Evolutionary conservation across 2,329 filamentous ascomycete genomes (phyloP).

Genomic region (Monilinia polystroma): DNA sequence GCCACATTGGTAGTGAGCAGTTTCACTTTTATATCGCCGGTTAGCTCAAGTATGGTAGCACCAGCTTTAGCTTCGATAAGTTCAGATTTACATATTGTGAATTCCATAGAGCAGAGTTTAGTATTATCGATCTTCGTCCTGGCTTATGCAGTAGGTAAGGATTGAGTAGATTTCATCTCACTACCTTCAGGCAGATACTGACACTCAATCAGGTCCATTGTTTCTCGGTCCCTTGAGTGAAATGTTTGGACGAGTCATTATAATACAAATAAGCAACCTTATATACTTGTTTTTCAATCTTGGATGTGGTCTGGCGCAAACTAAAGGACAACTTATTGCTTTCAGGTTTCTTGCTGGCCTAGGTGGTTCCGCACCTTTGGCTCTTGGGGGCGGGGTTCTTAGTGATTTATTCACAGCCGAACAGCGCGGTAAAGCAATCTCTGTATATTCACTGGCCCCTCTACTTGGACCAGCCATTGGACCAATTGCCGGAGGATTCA

Average conservation of each 20-base stretch:
- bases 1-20: slow-evolving; percentile 46
- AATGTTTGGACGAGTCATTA: slow-evolving; percentile 47
- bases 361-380: slow-evolving; percentile 48
- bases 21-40: slow-evolving; percentile 52
- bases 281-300: slow-evolving; percentile 57
- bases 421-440: slow-evolving; percentile 47
- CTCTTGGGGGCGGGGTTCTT: slow-evolving; percentile 47
- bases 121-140: slow-evolving; percentile 49
- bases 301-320: slow-evolving; percentile 48
- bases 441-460: slow-evolving; percentile 39
- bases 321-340: slow-evolving; percentile 47
- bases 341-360: slow-evolving; percentile 50
- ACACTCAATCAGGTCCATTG: slow-evolving; percentile 44
- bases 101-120: slow-evolving; percentile 47
- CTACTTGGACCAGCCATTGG: slow-evolving; percentile 41
- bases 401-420: slow-evolving; percentile 50
- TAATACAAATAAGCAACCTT: slow-evolving; percentile 48
- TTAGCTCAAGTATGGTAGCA: slow-evolving; percentile 55
- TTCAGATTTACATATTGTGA: slow-evolving; percentile 53
- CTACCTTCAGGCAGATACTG: background rate
- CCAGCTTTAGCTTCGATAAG: slow-evolving; percentile 52
- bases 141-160: slow-evolving; percentile 40
- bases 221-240: slow-evolving; percentile 63
- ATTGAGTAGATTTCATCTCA: background rate
- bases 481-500: slow-evolving; percentile 39